Conservation (phyloP, 257 asterid genomes). For the Eucommia ulmoides region DNA sequence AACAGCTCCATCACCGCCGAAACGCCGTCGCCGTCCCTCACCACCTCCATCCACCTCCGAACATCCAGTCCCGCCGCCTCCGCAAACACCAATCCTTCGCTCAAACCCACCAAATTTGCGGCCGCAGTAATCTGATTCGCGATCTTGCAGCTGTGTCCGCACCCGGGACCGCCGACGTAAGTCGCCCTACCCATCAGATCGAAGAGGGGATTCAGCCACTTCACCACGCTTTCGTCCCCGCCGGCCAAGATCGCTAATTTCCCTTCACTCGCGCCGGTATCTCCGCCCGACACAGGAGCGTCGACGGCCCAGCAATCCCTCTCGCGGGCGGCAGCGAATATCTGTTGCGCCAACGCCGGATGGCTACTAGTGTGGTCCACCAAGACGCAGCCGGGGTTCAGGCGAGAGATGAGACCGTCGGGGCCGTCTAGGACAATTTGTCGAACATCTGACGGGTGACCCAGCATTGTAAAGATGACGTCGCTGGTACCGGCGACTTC, state of each 20-base stretch:
- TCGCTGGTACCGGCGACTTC: conserved; percentile 41
- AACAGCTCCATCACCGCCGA: conserved; percentile 75
- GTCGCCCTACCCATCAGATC: conserved; percentile 48
- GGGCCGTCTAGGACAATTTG: conserved; percentile 31
- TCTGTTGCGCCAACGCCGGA: conserved; percentile 46
- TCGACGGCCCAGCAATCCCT: conserved; percentile 42
- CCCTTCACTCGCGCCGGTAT: conserved; percentile 65
- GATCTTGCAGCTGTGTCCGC: conserved; percentile 76
- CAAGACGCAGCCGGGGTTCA: conserved; percentile 35
- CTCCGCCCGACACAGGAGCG: conserved; percentile 92
- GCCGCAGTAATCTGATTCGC: conserved; percentile 74
- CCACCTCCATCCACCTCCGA: conserved; percentile 53
- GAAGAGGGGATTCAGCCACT: conserved; percentile 64
- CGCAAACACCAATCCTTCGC: conserved; percentile 81
- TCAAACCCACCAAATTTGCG: conserved; percentile 55
- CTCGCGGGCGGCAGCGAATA: conserved; percentile 32
- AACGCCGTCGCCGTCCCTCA: conserved; percentile 80
- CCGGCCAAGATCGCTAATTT: conserved; percentile 62
- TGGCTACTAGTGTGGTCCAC: conserved; percentile 79
- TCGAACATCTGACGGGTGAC: conserved; percentile 87
- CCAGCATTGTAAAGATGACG: conserved; percentile 69
- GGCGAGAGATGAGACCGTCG: conserved; percentile 27
- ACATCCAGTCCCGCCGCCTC: conserved; percentile 64
- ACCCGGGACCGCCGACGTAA: conserved; percentile 65
- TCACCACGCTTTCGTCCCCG: conserved; percentile 48